phyloP scores from a whole-genome alignment of 495 filamentous ascomycete genomes.

The Opeltia flavorubescens region DNA sequence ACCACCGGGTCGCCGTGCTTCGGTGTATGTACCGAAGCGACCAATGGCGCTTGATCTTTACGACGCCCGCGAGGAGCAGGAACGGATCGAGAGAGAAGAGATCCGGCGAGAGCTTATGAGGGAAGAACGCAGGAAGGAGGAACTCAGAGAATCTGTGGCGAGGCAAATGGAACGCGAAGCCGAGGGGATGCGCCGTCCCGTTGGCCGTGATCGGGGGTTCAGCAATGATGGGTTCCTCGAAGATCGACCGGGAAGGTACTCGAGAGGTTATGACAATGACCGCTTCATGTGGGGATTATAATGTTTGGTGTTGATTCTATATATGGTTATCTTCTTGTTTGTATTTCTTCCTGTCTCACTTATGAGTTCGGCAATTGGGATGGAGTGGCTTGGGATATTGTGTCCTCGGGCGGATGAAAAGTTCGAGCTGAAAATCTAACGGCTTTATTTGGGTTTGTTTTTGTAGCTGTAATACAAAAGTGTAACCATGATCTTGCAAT shows the following conservation, averaged over 20 bases:
- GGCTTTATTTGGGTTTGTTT: too few species aligned
- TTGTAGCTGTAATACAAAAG: too few species aligned
- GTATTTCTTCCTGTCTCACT: too few species aligned
- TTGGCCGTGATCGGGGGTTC: not conserved
- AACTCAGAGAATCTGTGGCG: constrained; percentile 16
- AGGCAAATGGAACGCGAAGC: not conserved
- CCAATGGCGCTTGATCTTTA: not conserved
- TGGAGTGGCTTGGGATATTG: too few species aligned
- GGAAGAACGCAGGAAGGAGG: constrained; percentile 13
- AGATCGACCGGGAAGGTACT: not conserved
- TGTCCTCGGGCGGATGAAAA: too few species aligned
- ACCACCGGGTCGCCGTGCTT: not conserved
- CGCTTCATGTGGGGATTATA: too few species aligned
- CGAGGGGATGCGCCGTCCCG: not conserved
- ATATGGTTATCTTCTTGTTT: too few species aligned
- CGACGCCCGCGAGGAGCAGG: not conserved
- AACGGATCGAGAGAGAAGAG: not conserved
- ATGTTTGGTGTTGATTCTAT: too few species aligned
- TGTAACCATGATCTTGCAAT: too few species aligned
- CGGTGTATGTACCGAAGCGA: not conserved
- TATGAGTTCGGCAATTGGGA: too few species aligned
- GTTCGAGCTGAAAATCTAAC: too few species aligned
- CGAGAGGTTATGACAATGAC: not conserved
- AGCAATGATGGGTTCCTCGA: not conserved
- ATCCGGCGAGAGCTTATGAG: constrained; percentile 5